Base-by-base conservation (phyloP, 2,329 filamentous ascomycete species). In the Mycogone perniciosa region DNA sequence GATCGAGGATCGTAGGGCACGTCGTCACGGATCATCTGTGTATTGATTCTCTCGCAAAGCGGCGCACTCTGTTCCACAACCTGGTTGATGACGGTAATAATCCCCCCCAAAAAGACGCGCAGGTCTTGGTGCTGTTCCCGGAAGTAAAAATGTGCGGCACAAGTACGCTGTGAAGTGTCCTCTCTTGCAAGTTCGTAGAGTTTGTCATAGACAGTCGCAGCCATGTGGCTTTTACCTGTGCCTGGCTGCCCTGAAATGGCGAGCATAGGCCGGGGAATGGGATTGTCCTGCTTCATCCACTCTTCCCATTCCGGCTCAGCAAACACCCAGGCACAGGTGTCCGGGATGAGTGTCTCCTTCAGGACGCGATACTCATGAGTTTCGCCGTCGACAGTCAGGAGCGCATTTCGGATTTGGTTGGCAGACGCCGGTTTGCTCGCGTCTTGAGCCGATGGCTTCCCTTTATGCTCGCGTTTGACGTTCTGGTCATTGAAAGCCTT, bases 121-220 rank as follows among this genome's bases (percentile, higher is more conserved):
- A 63, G 47, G 30, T 59, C 60, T 3, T 57, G 48, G 5, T 61
- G 53, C 11, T 68, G 67, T 38, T 69, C 67, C 1, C 65, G 64
- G 48, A 70, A 70, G 44, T 67, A 70, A 48, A 68, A 71, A 38
- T 69, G 64, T 0, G 63, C 56, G 1, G 62, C 59, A 13, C 60
- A 62, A 1, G 59, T 59, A 29, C 51, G 52, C 0, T 54, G 48
- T 1, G 50, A 34, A 2, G 58, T 27, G 11, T 64, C 59, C 0
- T 56, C 55, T 1, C 41, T 29, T 0, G 54, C 58, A 7, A 52
- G 37, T 0, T 54, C 38, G 0, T 48, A 41, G 2, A 65, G 45
- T 7, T 48, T 58, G 34, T 63, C 59, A n/a, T 60, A 53, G 0
- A 64, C 26, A 0, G 52, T 47, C 0, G 60, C 60, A 0, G 61